phyloP scores from a whole-genome alignment of 208 protist species.

The Tritrichomonas musculus region DNA sequence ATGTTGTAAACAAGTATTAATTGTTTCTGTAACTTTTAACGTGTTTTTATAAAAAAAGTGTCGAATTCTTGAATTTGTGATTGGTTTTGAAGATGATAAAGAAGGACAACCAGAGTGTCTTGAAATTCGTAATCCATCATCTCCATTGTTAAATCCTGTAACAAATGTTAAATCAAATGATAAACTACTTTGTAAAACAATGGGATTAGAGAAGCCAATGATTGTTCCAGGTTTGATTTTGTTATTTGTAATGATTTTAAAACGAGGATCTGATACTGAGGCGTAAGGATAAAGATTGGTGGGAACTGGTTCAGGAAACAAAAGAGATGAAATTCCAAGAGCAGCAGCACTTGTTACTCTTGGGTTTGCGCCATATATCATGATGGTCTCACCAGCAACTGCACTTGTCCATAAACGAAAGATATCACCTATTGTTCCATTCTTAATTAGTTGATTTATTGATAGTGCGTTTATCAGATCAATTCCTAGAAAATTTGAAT shows the following conservation, averaged over 20 bases:
- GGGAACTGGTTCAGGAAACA: background rate
- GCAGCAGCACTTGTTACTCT: background rate
- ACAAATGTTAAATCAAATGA: background rate
- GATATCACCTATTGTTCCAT: background rate
- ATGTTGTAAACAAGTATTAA: background rate
- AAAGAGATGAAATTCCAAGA: background rate
- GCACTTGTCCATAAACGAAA: background rate
- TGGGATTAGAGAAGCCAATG: background rate
- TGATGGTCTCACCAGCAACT: background rate
- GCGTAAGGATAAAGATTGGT: background rate
- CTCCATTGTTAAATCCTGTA: background rate
- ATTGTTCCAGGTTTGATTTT: background rate
- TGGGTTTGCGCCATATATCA: background rate
- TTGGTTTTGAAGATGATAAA: background rate
- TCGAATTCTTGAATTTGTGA: background rate
- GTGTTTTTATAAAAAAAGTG: constrained; percentile 18
- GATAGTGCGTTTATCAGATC: background rate
- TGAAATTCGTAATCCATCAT: background rate
- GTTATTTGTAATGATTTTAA: background rate
- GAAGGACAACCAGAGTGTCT: background rate
- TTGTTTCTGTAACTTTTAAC: background rate
- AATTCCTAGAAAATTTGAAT: constrained; percentile 5
- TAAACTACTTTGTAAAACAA: background rate
- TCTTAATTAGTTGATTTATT: background rate
- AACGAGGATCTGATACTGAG: background rate